These are phyloP conservation scores for Xylariaceae sp. DNA, from an alignment of 2,329 filamentous ascomycete species.

Conservation along the genomic window DNA sequence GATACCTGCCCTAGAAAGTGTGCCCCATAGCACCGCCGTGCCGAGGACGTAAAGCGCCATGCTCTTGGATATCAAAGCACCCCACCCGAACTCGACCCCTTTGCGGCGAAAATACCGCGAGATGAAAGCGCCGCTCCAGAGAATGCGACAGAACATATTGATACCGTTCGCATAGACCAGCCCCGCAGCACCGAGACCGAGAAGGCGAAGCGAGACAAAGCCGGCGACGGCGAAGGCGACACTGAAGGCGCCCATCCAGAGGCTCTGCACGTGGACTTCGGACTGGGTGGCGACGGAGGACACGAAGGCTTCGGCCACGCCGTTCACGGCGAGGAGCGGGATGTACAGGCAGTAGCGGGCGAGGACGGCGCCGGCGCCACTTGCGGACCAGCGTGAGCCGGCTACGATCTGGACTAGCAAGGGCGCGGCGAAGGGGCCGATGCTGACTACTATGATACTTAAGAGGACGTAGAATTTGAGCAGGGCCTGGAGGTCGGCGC, in stretches of 20 bases:
- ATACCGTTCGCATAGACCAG: slow-evolving; percentile 83
- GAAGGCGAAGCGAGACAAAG: slow-evolving; percentile 67
- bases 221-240: slow-evolving; percentile 69
- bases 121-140: slow-evolving; percentile 77
- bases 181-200: slow-evolving; percentile 69
- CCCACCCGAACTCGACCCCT: slow-evolving; percentile 38
- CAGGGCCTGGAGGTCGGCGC: slow-evolving; percentile 56
- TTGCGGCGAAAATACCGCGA: slow-evolving; percentile 53
- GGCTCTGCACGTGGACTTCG: slow-evolving; percentile 72
- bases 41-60: slow-evolving; percentile 41
- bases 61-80: slow-evolving; percentile 41
- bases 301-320: slow-evolving; percentile 88
- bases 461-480: slow-evolving; percentile 72
- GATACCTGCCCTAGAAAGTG: slow-evolving; percentile 22
- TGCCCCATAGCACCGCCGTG: slow-evolving; percentile 40
- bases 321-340: slow-evolving; percentile 86
- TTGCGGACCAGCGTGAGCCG: slow-evolving; percentile 69
- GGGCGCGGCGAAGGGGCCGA: slow-evolving; percentile 74
- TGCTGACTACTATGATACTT: slow-evolving; percentile 60
- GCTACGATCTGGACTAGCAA: slow-evolving; percentile 71
- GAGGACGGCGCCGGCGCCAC: slow-evolving; percentile 70
- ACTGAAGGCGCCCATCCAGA: slow-evolving; percentile 83
- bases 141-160: slow-evolving; percentile 82
- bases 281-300: slow-evolving; percentile 74
- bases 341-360: slow-evolving; percentile 88